These are phyloP conservation scores for Phytophthora hibernalis DNA, from an alignment of 352 stramenopile species.

Conservation along the genomic window DNA sequence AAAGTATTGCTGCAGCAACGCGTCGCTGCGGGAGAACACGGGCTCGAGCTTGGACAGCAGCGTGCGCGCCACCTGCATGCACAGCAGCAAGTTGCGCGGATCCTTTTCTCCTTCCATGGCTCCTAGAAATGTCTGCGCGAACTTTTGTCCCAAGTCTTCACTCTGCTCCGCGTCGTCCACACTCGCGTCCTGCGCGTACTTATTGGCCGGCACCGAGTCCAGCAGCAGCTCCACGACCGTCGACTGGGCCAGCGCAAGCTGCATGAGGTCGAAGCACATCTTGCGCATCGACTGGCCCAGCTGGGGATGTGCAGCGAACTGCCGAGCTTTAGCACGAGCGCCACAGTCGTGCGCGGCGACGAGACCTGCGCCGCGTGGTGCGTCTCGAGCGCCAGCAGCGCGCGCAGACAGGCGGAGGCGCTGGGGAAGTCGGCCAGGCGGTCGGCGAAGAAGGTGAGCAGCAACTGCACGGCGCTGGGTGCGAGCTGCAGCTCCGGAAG, in stretches of 20 bases:
- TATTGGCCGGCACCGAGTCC: slow-evolving; percentile 28
- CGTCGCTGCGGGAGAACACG: slow-evolving; percentile 74
- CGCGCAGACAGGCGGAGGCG: slow-evolving; percentile 77
- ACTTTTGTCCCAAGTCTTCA: slow-evolving; percentile 56
- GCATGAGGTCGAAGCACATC: slow-evolving; percentile 84
- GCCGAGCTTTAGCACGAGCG: slow-evolving; percentile 72
- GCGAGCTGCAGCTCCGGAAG: slow-evolving; percentile 87
- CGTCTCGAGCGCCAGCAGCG: slow-evolving; percentile 74
- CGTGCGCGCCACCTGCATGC: slow-evolving; percentile 72
- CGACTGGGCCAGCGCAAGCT: slow-evolving; percentile 70
- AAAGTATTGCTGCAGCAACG: slow-evolving; percentile 86
- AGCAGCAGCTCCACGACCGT: slow-evolving; percentile 62
- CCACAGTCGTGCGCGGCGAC: slow-evolving; percentile 53
- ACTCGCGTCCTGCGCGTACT: slow-evolving; percentile 27
- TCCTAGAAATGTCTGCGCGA: slow-evolving; percentile 79
- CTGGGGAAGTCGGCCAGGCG: slow-evolving; percentile 87
- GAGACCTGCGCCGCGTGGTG: slow-evolving; percentile 72
- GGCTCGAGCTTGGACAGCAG: slow-evolving; percentile 63
- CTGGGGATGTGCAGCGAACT: slow-evolving; percentile 79
- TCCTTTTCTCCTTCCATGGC: slow-evolving; percentile 93
- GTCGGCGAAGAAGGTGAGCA: slow-evolving; percentile 88
- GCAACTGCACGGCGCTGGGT: slow-evolving; percentile 70
- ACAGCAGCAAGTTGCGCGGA: slow-evolving; percentile 85
- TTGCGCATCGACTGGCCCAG: slow-evolving; percentile 88
- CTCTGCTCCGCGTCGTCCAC: slow-evolving; percentile 33